phyloP scores from a whole-genome alignment of 2,329 filamentous ascomycete genomes.

The Claviceps maximensis region DNA sequence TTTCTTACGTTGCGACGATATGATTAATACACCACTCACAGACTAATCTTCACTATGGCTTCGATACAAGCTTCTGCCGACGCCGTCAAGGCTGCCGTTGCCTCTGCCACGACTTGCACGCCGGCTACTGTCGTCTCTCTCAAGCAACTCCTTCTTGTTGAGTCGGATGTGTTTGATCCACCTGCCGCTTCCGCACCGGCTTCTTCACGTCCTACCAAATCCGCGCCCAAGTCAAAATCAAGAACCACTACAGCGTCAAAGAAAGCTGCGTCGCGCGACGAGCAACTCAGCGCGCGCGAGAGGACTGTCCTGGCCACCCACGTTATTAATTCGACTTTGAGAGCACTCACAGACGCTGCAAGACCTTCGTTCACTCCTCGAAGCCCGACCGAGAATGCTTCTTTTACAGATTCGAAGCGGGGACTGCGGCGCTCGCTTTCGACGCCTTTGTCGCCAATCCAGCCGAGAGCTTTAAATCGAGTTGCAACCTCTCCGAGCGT shows the following conservation, averaged over 20 bases:
- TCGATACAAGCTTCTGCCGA: conserved; percentile 30
- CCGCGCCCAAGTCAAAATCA: conserved; percentile 13
- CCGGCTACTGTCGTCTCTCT: conserved; percentile 32
- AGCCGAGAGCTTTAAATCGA: conserved; percentile 47
- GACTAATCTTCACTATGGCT: conserved; percentile 25
- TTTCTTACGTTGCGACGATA: conserved; percentile 17
- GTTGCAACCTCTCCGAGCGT: conserved; percentile 39
- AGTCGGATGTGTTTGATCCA: conserved; percentile 16
- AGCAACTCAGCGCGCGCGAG: conserved; percentile 30
- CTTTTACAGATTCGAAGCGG: conserved; percentile 24
- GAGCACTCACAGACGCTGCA: conserved; percentile 52
- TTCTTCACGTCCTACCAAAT: conserved; percentile 15
- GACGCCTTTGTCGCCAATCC: conserved; percentile 46
- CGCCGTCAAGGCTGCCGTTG: conserved; percentile 40
- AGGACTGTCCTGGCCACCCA: conserved; percentile 57
- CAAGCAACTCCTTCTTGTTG: conserved; percentile 31
- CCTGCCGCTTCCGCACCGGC: conserved; percentile 15
- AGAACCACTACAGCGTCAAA: conserved; percentile 12
- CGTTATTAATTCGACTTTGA: conserved; percentile 57
- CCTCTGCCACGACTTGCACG: conserved; percentile 40
- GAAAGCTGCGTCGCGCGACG: conserved; percentile 12
- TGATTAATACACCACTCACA: conserved; percentile 17
- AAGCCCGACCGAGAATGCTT: conserved; percentile 20
- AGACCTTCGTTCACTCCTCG: conserved; percentile 30
- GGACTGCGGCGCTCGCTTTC: conserved; percentile 41